Conservation (phyloP, 148 eudicot genomes). For the Rhododendron ferrugineum region DNA sequence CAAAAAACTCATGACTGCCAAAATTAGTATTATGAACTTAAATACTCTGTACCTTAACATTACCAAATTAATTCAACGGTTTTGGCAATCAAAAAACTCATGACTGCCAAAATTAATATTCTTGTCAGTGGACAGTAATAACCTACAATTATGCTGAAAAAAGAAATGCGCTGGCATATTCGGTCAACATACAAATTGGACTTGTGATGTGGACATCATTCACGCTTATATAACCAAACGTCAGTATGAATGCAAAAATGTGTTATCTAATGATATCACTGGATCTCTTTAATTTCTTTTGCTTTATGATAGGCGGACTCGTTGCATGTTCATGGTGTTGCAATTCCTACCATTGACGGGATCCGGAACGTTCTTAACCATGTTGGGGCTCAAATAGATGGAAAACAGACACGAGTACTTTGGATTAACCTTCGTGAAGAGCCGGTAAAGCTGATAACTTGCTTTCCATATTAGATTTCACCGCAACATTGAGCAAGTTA, state of each 20-base stretch:
- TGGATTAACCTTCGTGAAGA: conserved; percentile 98
- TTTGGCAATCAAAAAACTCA: neutral
- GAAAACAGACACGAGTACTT: conserved; percentile 43
- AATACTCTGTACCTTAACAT: neutral
- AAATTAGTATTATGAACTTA: neutral
- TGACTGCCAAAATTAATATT: neutral
- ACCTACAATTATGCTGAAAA: neutral
- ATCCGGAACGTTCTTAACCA: conserved; percentile 75
- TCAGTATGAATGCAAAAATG: neutral
- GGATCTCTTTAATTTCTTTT: neutral
- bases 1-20: neutral
- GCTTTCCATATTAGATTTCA: neutral
- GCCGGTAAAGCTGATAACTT: conserved; percentile 45
- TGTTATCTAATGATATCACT: neutral
- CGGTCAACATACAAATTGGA: neutral
- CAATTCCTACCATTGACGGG: conserved; percentile 84
- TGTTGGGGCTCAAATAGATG: conserved; percentile 53
- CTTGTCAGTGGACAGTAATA: neutral
- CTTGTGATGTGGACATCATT: neutral
- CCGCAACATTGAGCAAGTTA: neutral
- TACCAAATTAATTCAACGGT: neutral
- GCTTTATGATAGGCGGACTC: conserved; percentile 55
- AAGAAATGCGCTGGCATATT: neutral
- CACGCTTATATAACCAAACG: neutral
- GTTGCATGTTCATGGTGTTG: conserved; percentile 84